Base-by-base conservation (phyloP, 345 rosid genomes). In the Limnanthes douglasii region DNA sequence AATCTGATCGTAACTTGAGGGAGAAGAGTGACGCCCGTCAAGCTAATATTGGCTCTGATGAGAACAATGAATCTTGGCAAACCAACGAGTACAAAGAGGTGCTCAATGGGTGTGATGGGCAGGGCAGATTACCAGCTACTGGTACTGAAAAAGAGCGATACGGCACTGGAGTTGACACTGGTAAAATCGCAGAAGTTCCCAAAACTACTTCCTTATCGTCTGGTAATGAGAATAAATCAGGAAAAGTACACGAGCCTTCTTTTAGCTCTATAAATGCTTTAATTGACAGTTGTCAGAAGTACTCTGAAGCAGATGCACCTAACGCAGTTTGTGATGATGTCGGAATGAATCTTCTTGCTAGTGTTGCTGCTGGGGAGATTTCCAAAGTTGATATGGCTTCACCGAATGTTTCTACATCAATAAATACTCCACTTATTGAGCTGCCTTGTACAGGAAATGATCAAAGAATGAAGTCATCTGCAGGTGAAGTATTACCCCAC, bases 331-430 rank as follows among this genome's bases (percentile, higher is more conserved):
- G 65, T 4, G 98, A 90, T 67, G 93, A 84, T 59, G 69, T 66
- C 42, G 98, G 96, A 41, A 90, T 90, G 92, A 85, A 84, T 60
- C 65, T 90, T 46, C 83, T 90, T 42, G 98, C 98, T 28, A 84
- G 65, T 57, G 96, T 90, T 36, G 98, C 98, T 43, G 69, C 94
- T 45, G 94, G 75, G 28, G 96, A 84, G 54, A 78, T 84, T 46
- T 64, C 61, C 17, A 90, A 68, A 36, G 59, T 86, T 5, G 74
- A 74, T 37, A 40, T 44, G 37, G 57, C 47, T 34, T 74, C 86
- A 11, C 88, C 83, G 3, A 39, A 47, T 14, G 57, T 30, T 44
- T 78, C 90, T 34, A 78, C 66, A 3, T 49, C 11, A 33, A 57
- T 68, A 48, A 53, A 42, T 39, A 32, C 55, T 21, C 39, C 66